Conservation (phyloP, 2,329 filamentous ascomycete genomes). For the Cytospora piceae region DNA sequence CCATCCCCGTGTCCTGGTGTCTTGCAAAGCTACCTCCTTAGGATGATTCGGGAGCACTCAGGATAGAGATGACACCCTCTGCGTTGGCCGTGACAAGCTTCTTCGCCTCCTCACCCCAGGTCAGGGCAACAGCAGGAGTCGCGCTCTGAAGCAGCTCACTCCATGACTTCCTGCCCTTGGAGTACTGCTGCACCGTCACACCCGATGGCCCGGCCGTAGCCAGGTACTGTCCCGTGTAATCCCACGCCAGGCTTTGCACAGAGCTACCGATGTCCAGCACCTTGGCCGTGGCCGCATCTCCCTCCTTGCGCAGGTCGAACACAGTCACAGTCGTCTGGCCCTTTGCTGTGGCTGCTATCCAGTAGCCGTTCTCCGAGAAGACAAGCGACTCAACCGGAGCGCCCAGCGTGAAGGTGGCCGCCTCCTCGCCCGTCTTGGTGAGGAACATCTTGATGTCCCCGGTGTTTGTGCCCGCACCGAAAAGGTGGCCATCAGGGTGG, state of each 20-base stretch:
- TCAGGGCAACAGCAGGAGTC: slow-evolving; percentile 70
- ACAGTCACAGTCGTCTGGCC: slow-evolving; percentile 79
- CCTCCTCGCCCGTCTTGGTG: slow-evolving; percentile 75
- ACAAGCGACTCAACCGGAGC: slow-evolving; percentile 74
- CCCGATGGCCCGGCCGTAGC: slow-evolving; percentile 80
- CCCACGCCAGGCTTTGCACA: slow-evolving; percentile 82
- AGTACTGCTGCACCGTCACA: slow-evolving; percentile 86
- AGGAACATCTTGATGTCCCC: slow-evolving; percentile 90
- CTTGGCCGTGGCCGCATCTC: slow-evolving; percentile 79
- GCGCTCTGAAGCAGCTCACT: slow-evolving; percentile 80
- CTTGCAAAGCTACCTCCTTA: background rate
- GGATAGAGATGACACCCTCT: slow-evolving; percentile 75
- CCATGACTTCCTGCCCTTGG: slow-evolving; percentile 87
- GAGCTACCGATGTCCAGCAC: slow-evolving; percentile 81
- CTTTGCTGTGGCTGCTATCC: slow-evolving; percentile 83
- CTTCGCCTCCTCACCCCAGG: slow-evolving; percentile 77
- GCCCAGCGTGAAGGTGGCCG: slow-evolving; percentile 72
- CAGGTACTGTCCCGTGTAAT: slow-evolving; percentile 93
- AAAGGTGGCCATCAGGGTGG: slow-evolving; percentile 94
- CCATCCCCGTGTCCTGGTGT: background rate
- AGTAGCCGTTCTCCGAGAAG: slow-evolving; percentile 97
- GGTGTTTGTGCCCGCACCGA: slow-evolving; percentile 79
- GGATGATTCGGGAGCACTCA: slow-evolving; percentile 57
- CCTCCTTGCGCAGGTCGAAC: slow-evolving; percentile 91
- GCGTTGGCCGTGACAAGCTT: slow-evolving; percentile 74